Evolutionary conservation across 257 asterid species (phyloP), one percentile per base, ranked within the genome.

Genomic region (Sherardia arvensis): DNA sequence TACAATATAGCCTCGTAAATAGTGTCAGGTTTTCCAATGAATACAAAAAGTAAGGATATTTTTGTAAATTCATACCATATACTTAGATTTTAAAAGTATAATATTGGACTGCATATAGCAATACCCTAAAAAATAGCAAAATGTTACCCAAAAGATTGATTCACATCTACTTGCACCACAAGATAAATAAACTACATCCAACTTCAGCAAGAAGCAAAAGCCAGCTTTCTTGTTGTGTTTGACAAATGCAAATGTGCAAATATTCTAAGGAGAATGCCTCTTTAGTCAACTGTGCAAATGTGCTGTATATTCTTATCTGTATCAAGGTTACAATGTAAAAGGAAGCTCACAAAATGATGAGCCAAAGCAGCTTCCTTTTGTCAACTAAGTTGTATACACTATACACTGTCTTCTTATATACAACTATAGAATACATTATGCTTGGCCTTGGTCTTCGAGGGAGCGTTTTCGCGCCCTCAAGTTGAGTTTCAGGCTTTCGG

Each of bases 401-500:
- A 54, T 22, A n/a, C 26, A 18, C 12, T 49, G 56, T 49, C 23
- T 20, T n/a, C 20, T 49, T 18, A 49, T n/a, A 49, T 43, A 43
- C 51, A 43, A 10, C 51, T 14, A 43, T 1, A 43, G 51, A 14
- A 43, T 20, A 43, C 7, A 43, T 43, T 40, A 40, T 40, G 4
- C 48, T 40, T 43, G 20, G n/a, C 80, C 82, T 67, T 81, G 86
- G 73, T 91, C 98, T 79, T 91, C 95, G 27, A 91, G 95, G 59
- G 95, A 88, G 57, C 85, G 94, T 59, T 86, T 83, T 3, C 95
- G 94, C 7, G 95, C 95, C 25, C 84, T 76, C 25, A 91, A 81
- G 78, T 91, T 78, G 36, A 80, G 94, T 79, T 88, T 81, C 60
- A 88, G 87, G 87, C 82, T 88, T 61, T 88, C 96, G 0, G 95